A percentile compares a stretch with the other conserved stretches of the same genome.
These are phyloP conservation scores for Cytospora schulzeri DNA, from an alignment of 2,329 filamentous ascomycete species.

Conservation along the genomic window DNA sequence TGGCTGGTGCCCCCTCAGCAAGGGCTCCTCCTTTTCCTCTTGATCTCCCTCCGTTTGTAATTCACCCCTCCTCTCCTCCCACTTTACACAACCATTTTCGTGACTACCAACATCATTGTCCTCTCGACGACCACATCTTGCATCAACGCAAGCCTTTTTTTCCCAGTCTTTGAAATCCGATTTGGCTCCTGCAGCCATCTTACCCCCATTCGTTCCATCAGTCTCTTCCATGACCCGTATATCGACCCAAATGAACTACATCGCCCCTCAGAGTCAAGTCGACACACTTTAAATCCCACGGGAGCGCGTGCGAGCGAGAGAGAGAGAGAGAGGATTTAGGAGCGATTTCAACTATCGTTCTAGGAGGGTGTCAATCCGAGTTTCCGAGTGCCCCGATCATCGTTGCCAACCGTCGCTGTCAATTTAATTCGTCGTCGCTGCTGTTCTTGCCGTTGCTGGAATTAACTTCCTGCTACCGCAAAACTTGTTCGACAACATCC, in stretches of 20 bases:
- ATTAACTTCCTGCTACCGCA: slow-evolving; percentile 25
- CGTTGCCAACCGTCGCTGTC: slow-evolving; percentile 32
- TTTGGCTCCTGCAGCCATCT: slow-evolving; percentile 38
- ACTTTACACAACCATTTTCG: slow-evolving; percentile 33
- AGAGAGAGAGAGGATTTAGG: slow-evolving; percentile 52
- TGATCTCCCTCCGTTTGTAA: slow-evolving; percentile 35
- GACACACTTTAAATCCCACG: slow-evolving; percentile 74
- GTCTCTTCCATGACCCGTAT: slow-evolving; percentile 57
- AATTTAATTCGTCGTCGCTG: slow-evolving; percentile 33
- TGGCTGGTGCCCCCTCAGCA: slow-evolving; percentile 29
- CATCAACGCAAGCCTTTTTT: slow-evolving; percentile 33
- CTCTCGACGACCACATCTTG: slow-evolving; percentile 22
- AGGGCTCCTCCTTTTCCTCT: slow-evolving; percentile 31
- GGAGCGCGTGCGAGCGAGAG: slow-evolving; percentile 65
- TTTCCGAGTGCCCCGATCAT: slow-evolving; percentile 38
- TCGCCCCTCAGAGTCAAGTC: slow-evolving; percentile 53
- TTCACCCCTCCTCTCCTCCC: slow-evolving; percentile 36
- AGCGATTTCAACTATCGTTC: slow-evolving; percentile 64
- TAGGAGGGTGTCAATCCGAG: slow-evolving; percentile 40
- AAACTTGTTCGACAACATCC: slow-evolving; percentile 29
- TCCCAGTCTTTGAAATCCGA: slow-evolving; percentile 29
- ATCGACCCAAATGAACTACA: slow-evolving; percentile 56
- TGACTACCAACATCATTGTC: slow-evolving; percentile 12
- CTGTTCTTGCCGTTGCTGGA: slow-evolving; percentile 26
- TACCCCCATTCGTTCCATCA: slow-evolving; percentile 42